Base-by-base conservation (phyloP, 2,329 filamentous ascomycete genomes). In the Pezicula neosporulosa region DNA sequence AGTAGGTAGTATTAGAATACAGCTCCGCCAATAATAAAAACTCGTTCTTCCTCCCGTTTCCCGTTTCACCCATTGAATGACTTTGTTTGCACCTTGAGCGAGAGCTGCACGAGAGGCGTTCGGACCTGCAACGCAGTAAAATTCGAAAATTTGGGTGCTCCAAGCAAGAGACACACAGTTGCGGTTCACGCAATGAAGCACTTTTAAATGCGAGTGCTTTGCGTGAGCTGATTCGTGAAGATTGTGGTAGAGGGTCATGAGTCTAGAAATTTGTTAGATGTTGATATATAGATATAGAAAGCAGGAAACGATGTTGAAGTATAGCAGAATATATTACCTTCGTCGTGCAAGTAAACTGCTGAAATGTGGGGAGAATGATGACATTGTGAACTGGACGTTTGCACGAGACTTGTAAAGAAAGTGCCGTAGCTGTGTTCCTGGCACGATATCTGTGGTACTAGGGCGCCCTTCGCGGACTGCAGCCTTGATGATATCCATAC, bases 11-110 rank as follows among this genome's bases (percentile, higher is more conserved):
- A 12, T 46, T 60, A 67, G 43, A 87, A 87, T 60, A 97, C 93
- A 41, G 92, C 94, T n/a, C 94, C 95, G 1, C 94, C 94, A 65
- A 99, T 94, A 53, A 99, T 96, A 66, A 99, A 99, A 6, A 97
- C 75, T 51, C 94, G 78, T 70, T 97, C 92, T 70, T 97, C 93
- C 70, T 99, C 94, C 58, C 85, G 80, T 65, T 70, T 99, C 94
- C 58, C 85, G 80, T 65, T 89, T 86, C 2, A 93, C 87, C 92
- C 93, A 99, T 65, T 94, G 89, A 6, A 95, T 85, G 46, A 99
- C 83, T 70, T 87, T 86, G 66, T 94, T 96, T 33, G 92, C 93
- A 10, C 87, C 90, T 67, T 93, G 87, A 9, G 90, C 89, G 62
- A 99, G 77, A 10, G 84, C 82, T 19, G 76, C 72, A 38, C 82